Evolutionary conservation across 345 rosid genomes (phyloP).

Genomic region (Physaria fendleri): DNA sequence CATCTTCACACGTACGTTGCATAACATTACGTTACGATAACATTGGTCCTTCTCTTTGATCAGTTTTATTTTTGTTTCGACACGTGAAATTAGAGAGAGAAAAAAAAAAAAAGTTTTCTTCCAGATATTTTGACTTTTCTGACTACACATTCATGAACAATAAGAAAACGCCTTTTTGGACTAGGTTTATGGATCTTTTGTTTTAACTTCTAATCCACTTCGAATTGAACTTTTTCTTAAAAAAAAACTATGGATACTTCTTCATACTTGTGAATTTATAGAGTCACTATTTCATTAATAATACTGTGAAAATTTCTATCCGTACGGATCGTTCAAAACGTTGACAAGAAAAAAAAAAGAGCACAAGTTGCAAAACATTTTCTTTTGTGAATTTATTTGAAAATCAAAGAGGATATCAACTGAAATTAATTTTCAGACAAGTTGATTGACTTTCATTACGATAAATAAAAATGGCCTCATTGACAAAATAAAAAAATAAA

Average conservation of each 20-base stretch:
- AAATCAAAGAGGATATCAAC: not conserved
- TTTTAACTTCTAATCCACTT: not conserved
- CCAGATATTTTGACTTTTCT: constrained; percentile 20
- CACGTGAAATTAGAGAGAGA: no score
- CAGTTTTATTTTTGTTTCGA: not conserved
- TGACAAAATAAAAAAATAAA: no score
- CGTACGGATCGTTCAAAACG: not conserved
- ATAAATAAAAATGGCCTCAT: not conserved
- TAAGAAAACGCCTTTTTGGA: not conserved
- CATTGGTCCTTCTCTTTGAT: not conserved
- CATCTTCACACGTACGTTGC: constrained; percentile 32
- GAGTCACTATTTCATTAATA: not conserved
- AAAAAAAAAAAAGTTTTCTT: not conserved
- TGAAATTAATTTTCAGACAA: not conserved
- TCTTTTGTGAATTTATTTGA: not conserved
- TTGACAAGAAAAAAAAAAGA: not conserved
- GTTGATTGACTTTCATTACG: constrained; percentile 19
- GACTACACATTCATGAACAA: not conserved
- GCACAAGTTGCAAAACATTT: not conserved
- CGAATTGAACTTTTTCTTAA: not conserved
- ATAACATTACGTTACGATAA: not conserved
- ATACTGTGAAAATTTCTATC: not conserved
- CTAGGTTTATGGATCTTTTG: not conserved
- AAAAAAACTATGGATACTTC: not conserved
- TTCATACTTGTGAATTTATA: not conserved